Percentiles rank a stretch among this genome's conserved stretches.
These are phyloP conservation scores for Tulasnella sp. DNA, from an alignment of 768 basidiomycete genomes.

Conservation along the genomic window DNA sequence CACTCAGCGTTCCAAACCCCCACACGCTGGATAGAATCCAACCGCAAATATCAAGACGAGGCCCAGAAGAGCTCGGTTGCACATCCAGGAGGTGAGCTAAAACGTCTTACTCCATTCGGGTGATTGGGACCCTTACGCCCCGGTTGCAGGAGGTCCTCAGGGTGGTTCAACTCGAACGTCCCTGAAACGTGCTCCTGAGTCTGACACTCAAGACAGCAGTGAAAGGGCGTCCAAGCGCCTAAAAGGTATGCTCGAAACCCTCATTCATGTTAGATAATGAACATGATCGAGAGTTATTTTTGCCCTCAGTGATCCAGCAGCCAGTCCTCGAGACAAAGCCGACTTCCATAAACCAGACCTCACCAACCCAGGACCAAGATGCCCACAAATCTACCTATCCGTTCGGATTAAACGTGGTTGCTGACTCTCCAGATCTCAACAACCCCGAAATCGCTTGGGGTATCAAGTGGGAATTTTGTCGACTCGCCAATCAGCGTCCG, in stretches of 20 bases:
- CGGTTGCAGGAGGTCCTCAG: not conserved
- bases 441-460: conserved; percentile 10
- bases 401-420: not conserved
- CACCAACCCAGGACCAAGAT: not conserved
- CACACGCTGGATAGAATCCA: not conserved
- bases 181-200: not conserved
- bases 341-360: no score
- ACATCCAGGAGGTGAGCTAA: not conserved
- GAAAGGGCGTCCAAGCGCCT: not conserved
- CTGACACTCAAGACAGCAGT: not conserved
- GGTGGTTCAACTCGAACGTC: not conserved
- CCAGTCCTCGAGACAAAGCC: no score
- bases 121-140: not conserved
- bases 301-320: not conserved
- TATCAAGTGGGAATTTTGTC: conserved; percentile 9
- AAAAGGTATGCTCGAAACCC: not conserved
- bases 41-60: not conserved
- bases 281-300: not conserved
- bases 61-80: not conserved
- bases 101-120: not conserved
- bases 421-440: not conserved
- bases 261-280: no score
- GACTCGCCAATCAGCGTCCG: not conserved
- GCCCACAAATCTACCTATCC: not conserved
- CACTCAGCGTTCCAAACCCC: not conserved